These are phyloP conservation scores for Cubamyces lactineus DNA, from an alignment of 768 basidiomycete genomes.

Conservation along the genomic window DNA sequence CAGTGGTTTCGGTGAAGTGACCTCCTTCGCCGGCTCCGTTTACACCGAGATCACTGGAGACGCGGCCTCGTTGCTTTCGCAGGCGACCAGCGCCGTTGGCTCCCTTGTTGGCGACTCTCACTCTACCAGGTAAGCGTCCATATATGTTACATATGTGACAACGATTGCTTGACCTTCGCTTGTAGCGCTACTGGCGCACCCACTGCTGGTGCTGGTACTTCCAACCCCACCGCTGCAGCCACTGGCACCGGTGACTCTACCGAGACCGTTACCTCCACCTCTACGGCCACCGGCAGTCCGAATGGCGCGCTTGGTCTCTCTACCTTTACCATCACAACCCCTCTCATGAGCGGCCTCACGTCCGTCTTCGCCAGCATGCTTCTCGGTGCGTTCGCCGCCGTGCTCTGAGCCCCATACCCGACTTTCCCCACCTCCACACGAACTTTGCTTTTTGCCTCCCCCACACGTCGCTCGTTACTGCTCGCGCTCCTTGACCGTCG, in stretches of 20 bases:
- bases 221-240: no score
- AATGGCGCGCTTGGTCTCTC: slow-evolving; percentile 27
- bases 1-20: slow-evolving; percentile 42
- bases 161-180: not conserved
- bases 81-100: slow-evolving; percentile 9
- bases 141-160: not conserved
- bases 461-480: no score
- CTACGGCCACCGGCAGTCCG: no score
- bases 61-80: slow-evolving; percentile 34
- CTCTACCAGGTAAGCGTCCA: not conserved
- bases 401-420: slow-evolving; percentile 24
- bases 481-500: no score
- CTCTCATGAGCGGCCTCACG: slow-evolving; percentile 35
- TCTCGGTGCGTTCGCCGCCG: slow-evolving; percentile 42
- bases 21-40: slow-evolving; percentile 54
- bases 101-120: not conserved
- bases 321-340: slow-evolving; percentile 24
- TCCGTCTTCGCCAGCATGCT: slow-evolving; percentile 38
- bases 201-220: no score
- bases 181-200: not conserved
- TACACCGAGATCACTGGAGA: slow-evolving; percentile 53
- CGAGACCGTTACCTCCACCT: no score
- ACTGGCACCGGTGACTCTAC: no score
- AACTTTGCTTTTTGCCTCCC: no score
- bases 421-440: not conserved